Base-by-base conservation (phyloP, 257 asterid genomes). In the Avicennia marina region DNA sequence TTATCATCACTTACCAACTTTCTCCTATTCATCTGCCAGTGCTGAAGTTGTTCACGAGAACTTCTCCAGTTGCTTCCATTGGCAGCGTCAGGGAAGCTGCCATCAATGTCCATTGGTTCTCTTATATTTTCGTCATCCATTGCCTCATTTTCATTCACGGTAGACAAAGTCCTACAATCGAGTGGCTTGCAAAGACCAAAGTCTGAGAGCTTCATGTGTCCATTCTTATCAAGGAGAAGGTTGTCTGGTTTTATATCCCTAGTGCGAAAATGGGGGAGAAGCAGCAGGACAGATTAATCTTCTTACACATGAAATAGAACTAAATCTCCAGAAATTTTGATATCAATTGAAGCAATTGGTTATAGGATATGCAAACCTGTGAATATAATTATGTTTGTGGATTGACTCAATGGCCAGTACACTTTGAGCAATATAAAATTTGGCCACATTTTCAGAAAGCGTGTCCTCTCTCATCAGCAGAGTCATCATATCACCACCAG, bases 171-270 rank as follows among this genome's bases (percentile, higher is more conserved):
- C 33, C 87, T 81, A 67, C 90, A 89, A 60, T 90, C 98, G 51
- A 90, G 96, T 56, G 98, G 98, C 84, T 90, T 90, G 80, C 96
- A 90, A 52, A 90, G 98, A 65, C 98, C 98, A 78, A 90, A 90
- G 62, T 90, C 98, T 40, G 98, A 90, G 63, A 90, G 96, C 75
- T 84, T 90, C 96, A 90, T 84, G 79, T 90, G 96, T 27, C 98
- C 98, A 56, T 84, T 71, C 78, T 80, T 84, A 71, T 90, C 98
- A 21, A 90, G 90, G 48, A 90, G 96, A 75, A 90, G 98, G 78
- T 90, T 87, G 69, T 90, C 98, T 17, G 98, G 98, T 77, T 90
- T 90, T 73, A 90, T 90, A 78, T 90, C 98, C 75, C 98, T 90
- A 71, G 58, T 60, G 31, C 64, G 18, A 59, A 65, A 25, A 54